A percentile compares a stretch with the other conserved stretches of the same genome.
Evolutionary conservation across 169 alveolate genomes (phyloP).

Genomic region (Eimeria brunetti): DNA sequence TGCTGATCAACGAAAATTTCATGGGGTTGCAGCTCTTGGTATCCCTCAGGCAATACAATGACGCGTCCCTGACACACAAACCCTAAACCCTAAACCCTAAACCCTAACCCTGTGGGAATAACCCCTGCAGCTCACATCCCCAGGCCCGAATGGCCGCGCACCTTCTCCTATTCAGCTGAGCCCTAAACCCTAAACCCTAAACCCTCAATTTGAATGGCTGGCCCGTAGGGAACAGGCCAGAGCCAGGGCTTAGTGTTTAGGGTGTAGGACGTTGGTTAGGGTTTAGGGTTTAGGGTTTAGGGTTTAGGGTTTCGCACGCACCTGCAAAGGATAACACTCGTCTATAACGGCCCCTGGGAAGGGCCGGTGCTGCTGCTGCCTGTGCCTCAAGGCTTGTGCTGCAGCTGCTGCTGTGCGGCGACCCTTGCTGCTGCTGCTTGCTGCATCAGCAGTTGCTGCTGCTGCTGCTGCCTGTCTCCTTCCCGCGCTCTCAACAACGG

Average conservation of each 20-base stretch:
- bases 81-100: constrained; percentile 30
- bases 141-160: not conserved
- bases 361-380: constrained; percentile 28
- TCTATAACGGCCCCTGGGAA: constrained; percentile 6
- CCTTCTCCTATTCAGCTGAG: not conserved
- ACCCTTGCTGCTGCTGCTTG: constrained; percentile 23
- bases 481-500: constrained; percentile 52
- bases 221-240: not conserved
- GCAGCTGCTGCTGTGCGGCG: constrained; percentile 49
- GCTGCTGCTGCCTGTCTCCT: constrained; percentile 55
- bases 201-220: not conserved
- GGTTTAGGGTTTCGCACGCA: not conserved
- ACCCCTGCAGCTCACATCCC: not conserved
- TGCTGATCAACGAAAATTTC: constrained; percentile 92
- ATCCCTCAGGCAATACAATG: constrained; percentile 36
- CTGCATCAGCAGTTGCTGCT: not conserved
- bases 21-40: constrained; percentile 84
- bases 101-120: not conserved
- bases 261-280: not conserved
- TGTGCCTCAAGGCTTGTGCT: constrained; percentile 35
- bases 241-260: not conserved
- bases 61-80: constrained; percentile 59
- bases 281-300: constrained; percentile 3
- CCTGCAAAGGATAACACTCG: constrained; percentile 49
- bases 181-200: not conserved